Percentiles rank a stretch among this genome's conserved stretches.
Evolutionary conservation across 441 rosid species (phyloP).

Genomic region (Codiaeum variegatum): DNA sequence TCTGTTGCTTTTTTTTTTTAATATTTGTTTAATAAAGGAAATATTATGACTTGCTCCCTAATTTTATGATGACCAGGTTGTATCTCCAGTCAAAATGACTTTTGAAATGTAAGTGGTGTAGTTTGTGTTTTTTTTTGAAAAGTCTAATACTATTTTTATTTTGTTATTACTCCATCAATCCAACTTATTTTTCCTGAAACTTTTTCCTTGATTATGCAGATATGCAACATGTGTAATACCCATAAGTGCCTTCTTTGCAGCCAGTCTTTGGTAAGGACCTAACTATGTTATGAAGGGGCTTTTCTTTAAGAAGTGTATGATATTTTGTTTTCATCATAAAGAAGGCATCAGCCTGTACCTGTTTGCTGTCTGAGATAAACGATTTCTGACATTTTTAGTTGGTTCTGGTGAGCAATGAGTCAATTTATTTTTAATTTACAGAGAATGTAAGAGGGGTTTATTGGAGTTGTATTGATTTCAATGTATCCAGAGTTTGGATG

Average conservation of each 20-base stretch:
- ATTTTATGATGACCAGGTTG: conserved; percentile 56
- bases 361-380: background rate
- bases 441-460: background rate
- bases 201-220: conserved; percentile 39
- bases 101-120: conserved; percentile 76
- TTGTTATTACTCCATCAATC: background rate
- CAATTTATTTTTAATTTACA: background rate
- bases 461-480: too few relatives aligned
- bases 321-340: background rate
- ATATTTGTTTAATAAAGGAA: conserved; percentile 4
- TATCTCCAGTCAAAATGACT: conserved; percentile 95
- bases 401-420: conserved; percentile 6
- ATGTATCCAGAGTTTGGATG: too few relatives aligned
- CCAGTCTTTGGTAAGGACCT: conserved; percentile 91
- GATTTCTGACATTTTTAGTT: background rate
- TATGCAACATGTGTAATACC: conserved; percentile 95
- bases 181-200: conserved; percentile 16
- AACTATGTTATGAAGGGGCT: background rate
- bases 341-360: background rate
- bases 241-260: conserved; percentile 98
- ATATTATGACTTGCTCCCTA: conserved; percentile 11
- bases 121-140: conserved; percentile 9
- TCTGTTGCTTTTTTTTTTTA: conserved; percentile 11
- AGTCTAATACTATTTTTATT: background rate
- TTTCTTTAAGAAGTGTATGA: background rate